These are phyloP conservation scores for Penicillium sp. DNA, from an alignment of 2,329 filamentous ascomycete genomes.

Conservation along the genomic window DNA sequence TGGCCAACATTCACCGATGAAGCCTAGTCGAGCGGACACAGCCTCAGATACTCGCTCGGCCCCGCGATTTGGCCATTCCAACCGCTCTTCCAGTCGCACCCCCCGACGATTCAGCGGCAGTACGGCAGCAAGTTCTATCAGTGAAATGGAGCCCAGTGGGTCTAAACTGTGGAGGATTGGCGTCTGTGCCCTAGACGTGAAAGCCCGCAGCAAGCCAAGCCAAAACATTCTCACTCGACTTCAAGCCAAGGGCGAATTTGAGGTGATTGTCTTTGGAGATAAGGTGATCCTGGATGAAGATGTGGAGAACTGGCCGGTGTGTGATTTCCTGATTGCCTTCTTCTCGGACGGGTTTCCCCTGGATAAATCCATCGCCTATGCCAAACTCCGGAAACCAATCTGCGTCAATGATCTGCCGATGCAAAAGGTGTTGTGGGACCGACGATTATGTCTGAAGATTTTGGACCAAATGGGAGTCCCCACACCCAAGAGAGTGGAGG, in stretches of 20 bases:
- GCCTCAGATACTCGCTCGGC: slow-evolving; percentile 39
- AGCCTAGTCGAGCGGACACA: slow-evolving; percentile 20
- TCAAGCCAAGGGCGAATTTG: slow-evolving; percentile 87
- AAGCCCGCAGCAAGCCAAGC: slow-evolving; percentile 94
- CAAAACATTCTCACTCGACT: slow-evolving; percentile 92
- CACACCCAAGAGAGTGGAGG: slow-evolving; percentile 83
- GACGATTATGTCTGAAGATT: slow-evolving; percentile 82
- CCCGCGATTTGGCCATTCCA: slow-evolving; percentile 29
- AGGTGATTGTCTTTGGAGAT: slow-evolving; percentile 96
- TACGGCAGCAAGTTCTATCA: slow-evolving; percentile 78
- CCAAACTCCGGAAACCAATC: slow-evolving; percentile 88
- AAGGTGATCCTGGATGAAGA: slow-evolving; percentile 98
- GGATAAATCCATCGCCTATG: slow-evolving; percentile 95
- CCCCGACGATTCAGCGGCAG: slow-evolving; percentile 80
- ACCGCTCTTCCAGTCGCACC: slow-evolving; percentile 64
- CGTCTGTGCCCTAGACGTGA: slow-evolving; percentile 92
- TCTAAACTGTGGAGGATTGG: slow-evolving; percentile 69
- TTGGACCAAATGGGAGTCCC: slow-evolving; percentile 87
- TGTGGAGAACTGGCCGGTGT: slow-evolving; percentile 93
- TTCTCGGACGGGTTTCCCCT: slow-evolving; percentile 97
- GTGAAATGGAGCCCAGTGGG: slow-evolving; percentile 54
- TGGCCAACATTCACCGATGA: slow-evolving; percentile 12
- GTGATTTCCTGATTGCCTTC: slow-evolving; percentile 96
- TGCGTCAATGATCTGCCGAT: slow-evolving; percentile 97
- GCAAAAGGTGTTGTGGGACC: slow-evolving; percentile 96